Evolutionary conservation across 768 basidiomycete genomes (phyloP).

Genomic region (Trametes cinnabarina): DNA sequence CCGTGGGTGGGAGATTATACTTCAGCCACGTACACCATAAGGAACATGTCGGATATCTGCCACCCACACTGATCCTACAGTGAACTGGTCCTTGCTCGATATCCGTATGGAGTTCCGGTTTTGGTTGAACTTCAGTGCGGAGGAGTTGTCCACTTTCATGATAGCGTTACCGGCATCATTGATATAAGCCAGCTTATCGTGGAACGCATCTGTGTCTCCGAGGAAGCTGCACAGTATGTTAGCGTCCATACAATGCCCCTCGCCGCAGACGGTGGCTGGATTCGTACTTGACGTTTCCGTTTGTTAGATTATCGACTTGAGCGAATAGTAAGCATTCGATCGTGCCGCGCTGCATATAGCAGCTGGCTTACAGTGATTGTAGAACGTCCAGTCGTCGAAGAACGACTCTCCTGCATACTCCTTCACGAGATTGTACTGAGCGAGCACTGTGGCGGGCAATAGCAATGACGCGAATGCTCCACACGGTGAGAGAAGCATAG

Average conservation of each 20-base stretch:
- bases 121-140: constrained; percentile 45
- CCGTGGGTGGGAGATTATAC: not conserved
- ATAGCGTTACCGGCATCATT: constrained; percentile 71
- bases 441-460: constrained; percentile 14
- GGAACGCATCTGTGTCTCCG: constrained; percentile 40
- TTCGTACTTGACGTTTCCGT: constrained; percentile 55
- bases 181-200: constrained; percentile 57
- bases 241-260: not conserved
- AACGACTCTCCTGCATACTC: constrained; percentile 61
- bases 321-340: not conserved
- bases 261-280: not conserved
- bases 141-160: constrained; percentile 73
- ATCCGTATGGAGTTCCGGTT: constrained; percentile 73
- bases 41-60: constrained; percentile 66
- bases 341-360: constrained; percentile 1
- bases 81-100: constrained; percentile 50
- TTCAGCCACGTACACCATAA: constrained; percentile 46
- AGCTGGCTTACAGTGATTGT: constrained; percentile 46
- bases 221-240: constrained; percentile 41
- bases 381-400: constrained; percentile 70
- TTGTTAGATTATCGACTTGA: constrained; percentile 67
- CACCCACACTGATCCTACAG: constrained; percentile 62
- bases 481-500: constrained; percentile 3
- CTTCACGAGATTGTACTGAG: constrained; percentile 49
- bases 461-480: not conserved